These are phyloP conservation scores for Saposhnikovia divaricata DNA, from an alignment of 129 eudicot species.

Conservation along the genomic window DNA sequence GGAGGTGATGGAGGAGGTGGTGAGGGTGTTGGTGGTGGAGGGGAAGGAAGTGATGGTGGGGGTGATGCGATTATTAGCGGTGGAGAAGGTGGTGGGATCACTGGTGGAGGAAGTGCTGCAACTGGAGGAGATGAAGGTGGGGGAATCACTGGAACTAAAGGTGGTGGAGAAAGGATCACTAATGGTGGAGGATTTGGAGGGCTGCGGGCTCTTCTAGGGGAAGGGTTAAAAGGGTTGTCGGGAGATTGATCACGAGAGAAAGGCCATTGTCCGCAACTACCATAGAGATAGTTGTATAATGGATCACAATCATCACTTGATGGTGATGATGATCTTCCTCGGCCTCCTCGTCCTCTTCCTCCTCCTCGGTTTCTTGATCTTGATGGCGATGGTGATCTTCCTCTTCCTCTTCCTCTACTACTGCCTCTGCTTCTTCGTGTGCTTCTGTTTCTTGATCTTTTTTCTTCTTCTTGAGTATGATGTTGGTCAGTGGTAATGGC, in stretches of 20 bases:
- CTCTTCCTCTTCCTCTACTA: slow-evolving; percentile 16
- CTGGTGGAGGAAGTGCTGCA: slow-evolving; percentile 1
- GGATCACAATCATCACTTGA: slow-evolving; percentile 46
- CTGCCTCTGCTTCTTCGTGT: slow-evolving; percentile 13
- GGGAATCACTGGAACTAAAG: not conserved
- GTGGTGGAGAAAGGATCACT: slow-evolving; percentile 21
- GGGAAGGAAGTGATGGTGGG: not conserved
- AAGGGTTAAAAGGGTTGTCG: slow-evolving; percentile 31
- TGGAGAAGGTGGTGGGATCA: slow-evolving; percentile 14
- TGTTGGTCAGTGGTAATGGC: slow-evolving; percentile 13
- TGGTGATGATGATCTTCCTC: slow-evolving; percentile 12
- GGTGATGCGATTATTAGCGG: slow-evolving; percentile 8
- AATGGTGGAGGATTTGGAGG: slow-evolving; percentile 12
- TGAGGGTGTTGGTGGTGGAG: slow-evolving; percentile 5
- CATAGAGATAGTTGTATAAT: slow-evolving; percentile 38
- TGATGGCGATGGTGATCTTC: slow-evolving; percentile 12
- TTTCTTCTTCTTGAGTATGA: not conserved
- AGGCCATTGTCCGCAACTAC: slow-evolving; percentile 60
- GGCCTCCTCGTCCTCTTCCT: slow-evolving; percentile 13
- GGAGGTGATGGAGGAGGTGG: slow-evolving; percentile 6
- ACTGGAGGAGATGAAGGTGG: slow-evolving; percentile 8
- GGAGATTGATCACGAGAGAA: slow-evolving; percentile 35
- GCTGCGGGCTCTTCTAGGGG: not conserved
- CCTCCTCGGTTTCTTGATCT: slow-evolving; percentile 21
- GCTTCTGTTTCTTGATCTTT: slow-evolving; percentile 14